Evolutionary conservation across 495 filamentous ascomycete species (phyloP), one percentile per base, ranked within the genome.

Genomic region (Neurospora intermedia): DNA sequence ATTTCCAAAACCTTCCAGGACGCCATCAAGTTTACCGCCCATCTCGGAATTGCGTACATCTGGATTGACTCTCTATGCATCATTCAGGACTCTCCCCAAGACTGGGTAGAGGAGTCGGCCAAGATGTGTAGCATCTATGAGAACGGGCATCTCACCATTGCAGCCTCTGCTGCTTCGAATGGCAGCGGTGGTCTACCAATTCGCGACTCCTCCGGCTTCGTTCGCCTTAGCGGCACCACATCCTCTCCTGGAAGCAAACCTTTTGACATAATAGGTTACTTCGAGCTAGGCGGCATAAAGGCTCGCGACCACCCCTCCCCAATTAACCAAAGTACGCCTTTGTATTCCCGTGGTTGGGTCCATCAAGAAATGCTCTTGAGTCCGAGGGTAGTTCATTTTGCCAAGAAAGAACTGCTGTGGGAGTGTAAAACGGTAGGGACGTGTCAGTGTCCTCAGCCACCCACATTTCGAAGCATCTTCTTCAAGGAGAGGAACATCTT

Each of bases 1-100:
- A 43, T 76, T 3, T 76, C 76, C 1, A 69, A 70, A 41, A 78
- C 80, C 35, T 80, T 81, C 38, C 72, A 77, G 71, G 79, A 83
- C 27, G 81, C 82, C 16, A 71, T 84, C 16, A 46, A n/a, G 20
- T 69, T 76, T 6, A 66, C 71, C 38, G 27, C 62, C 18, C 35
- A 69, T 13, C 48, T 79, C 8, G 73, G 71, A 2, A 62, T 76
- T 18, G 18, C 54, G 16, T 77, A 74, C 45, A 45, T 78, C 8
- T 78, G 77, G 77, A 76, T 78, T 31, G 76, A 78, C 40, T 69
- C 76, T 2, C 54, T 73, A n/a, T 73, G 72, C 38, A 48, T 73
- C 23, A 20, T 71, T 43, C 72, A 74, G 16, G 70, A 72, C 70
- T n/a, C 46, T 54, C 66, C 40, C 27, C 38, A 41, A 0, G 74